These are phyloP conservation scores for Euphorbia neoarborescens DNA, from an alignment of 441 rosid species.

Conservation along the genomic window DNA sequence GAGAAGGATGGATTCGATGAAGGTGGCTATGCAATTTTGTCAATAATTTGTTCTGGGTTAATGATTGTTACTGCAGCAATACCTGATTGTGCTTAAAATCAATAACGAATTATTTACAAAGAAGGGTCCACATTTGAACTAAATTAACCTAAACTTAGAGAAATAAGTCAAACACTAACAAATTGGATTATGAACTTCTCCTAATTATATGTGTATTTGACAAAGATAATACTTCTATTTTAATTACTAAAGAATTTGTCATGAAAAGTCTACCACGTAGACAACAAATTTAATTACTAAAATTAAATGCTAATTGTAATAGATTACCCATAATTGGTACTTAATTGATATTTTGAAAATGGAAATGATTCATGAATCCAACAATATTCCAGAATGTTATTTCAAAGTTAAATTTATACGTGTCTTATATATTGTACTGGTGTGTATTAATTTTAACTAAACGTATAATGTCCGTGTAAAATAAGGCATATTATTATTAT, in stretches of 20 bases:
- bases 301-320: neutral
- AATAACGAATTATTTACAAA: neutral
- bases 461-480: constrained; percentile 17
- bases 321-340: neutral
- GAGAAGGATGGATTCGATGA: constrained; percentile 93
- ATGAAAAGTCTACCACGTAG: constrained; percentile 4
- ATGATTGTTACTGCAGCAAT: constrained; percentile 5
- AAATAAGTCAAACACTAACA: constrained; percentile 37
- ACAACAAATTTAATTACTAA: neutral
- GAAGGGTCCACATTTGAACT: constrained; percentile 29
- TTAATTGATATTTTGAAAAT: constrained; percentile 13
- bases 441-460: constrained; percentile 14
- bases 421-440: constrained; percentile 8
- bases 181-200: constrained; percentile 29
- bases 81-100: neutral
- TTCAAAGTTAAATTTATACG: constrained; percentile 4
- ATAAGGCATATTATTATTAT: too few species aligned
- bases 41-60: neutral
- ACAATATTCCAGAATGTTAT: constrained; percentile 17
- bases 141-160: constrained; percentile 26
- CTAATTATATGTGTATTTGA: constrained; percentile 11
- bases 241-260: constrained; percentile 19
- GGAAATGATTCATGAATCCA: constrained; percentile 7
- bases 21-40: constrained; percentile 33
- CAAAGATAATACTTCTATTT: constrained; percentile 11